Conservation (phyloP, 2,329 filamentous ascomycete genomes). For the Pseudopyrenochaeta lycopersici region DNA sequence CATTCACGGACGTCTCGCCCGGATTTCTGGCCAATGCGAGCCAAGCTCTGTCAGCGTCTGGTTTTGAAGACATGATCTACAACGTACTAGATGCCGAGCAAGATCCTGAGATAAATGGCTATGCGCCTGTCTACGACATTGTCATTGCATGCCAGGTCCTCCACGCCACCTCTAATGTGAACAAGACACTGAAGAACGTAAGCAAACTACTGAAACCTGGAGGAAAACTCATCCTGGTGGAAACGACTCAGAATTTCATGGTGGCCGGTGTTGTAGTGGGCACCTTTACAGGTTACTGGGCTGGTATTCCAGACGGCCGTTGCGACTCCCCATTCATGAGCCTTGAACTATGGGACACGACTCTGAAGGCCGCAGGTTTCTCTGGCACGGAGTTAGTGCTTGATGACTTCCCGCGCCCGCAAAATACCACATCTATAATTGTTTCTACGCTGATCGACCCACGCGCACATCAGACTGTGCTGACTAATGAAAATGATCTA, state of each 20-base stretch:
- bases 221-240: constrained; percentile 57
- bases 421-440: not conserved
- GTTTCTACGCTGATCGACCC: no score
- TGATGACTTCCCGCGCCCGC: constrained; percentile 9
- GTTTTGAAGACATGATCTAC: constrained; percentile 2
- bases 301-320: constrained; percentile 13
- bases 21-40: constrained; percentile 12
- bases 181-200: constrained; percentile 18
- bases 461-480: not conserved
- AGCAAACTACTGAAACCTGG: constrained; percentile 45
- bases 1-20: constrained; percentile 23
- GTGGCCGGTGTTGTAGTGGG: constrained; percentile 9
- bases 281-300: constrained; percentile 22
- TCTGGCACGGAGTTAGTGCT: constrained; percentile 34
- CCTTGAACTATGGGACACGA: constrained; percentile 39
- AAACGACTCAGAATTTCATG: constrained; percentile 30
- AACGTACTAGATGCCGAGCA: constrained; percentile 21
- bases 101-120: constrained; percentile 17
- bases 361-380: constrained; percentile 47
- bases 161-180: constrained; percentile 18
- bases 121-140: constrained; percentile 23
- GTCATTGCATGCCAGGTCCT: constrained; percentile 21
- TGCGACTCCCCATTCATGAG: constrained; percentile 24
- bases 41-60: not conserved
- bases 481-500: not conserved